Conservation (phyloP, 2,329 filamentous ascomycete species). For the Neospermospora avenae region DNA sequence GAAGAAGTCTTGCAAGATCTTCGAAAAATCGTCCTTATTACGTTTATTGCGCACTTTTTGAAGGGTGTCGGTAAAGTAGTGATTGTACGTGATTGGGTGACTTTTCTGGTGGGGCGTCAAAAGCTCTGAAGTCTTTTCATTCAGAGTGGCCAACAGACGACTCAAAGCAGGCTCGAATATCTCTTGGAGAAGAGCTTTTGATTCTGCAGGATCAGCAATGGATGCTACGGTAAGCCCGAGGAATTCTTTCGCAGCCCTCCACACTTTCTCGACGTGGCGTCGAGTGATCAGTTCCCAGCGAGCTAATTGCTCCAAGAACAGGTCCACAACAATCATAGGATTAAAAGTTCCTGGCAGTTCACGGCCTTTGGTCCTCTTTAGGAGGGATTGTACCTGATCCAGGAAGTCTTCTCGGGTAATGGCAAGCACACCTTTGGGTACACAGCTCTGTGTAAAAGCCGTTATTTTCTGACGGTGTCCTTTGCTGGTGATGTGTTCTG, state of each 20-base stretch:
- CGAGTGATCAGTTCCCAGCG: conserved; percentile 48
- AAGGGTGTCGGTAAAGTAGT: conserved; percentile 42
- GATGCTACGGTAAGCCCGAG: conserved; percentile 36
- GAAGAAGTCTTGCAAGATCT: conserved; percentile 30
- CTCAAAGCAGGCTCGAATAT: conserved; percentile 43
- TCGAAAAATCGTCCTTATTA: conserved; percentile 13
- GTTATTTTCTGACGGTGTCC: conserved; percentile 43
- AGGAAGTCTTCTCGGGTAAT: conserved; percentile 40
- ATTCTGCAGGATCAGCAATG: conserved; percentile 40
- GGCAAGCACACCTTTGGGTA: conserved; percentile 14
- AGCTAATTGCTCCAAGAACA: conserved; percentile 57
- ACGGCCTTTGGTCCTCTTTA: conserved; percentile 45
- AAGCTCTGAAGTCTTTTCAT: conserved; percentile 43
- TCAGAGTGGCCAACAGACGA: conserved; percentile 36
- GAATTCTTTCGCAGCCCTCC: conserved; percentile 36
- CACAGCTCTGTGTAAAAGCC: conserved; percentile 20
- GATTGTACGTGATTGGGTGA: conserved; percentile 54
- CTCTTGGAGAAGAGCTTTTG: conserved; percentile 36
- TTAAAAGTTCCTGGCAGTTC: conserved; percentile 62
- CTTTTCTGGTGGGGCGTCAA: conserved; percentile 43
- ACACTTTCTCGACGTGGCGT: conserved; percentile 38
- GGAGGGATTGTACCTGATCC: conserved; percentile 38
- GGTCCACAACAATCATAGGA: conserved; percentile 52
- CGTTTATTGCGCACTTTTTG: conserved; percentile 19
- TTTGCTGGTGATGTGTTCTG: conserved; percentile 38